phyloP scores from a whole-genome alignment of 768 basidiomycete species.

The Naganishia randhawae region DNA sequence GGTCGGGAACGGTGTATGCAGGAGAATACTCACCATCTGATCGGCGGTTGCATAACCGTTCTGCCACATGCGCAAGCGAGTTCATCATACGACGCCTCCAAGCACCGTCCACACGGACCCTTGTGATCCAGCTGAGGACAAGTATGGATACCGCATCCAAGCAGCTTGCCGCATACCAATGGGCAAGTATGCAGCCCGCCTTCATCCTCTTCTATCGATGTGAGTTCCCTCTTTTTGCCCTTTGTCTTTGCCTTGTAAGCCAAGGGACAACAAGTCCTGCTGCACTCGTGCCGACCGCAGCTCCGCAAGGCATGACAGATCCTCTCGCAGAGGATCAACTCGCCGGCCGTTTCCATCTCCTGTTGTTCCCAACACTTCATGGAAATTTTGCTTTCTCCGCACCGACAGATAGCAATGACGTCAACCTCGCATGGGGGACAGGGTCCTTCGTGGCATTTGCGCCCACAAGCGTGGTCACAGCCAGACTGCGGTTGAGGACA shows the following conservation, averaged over 20 bases:
- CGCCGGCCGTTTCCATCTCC: slow-evolving; percentile 46
- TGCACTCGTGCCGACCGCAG: slow-evolving; percentile 84
- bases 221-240: slow-evolving; percentile 59
- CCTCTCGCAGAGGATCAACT: slow-evolving; percentile 72
- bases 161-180: slow-evolving; percentile 67
- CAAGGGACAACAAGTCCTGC: slow-evolving; percentile 78
- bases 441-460: slow-evolving; percentile 67
- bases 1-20: not conserved
- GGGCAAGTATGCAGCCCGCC: slow-evolving; percentile 80
- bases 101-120: slow-evolving; percentile 74
- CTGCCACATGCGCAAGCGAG: slow-evolving; percentile 76
- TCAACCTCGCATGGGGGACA: slow-evolving; percentile 75
- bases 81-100: slow-evolving; percentile 89
- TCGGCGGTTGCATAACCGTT: slow-evolving; percentile 83
- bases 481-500: slow-evolving; percentile 64
- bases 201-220: slow-evolving; percentile 56
- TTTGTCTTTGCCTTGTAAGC: slow-evolving; percentile 65
- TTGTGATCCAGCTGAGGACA: slow-evolving; percentile 79
- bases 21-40: slow-evolving; percentile 63
- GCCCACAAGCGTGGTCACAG: slow-evolving; percentile 72
- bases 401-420: slow-evolving; percentile 76
- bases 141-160: slow-evolving; percentile 67
- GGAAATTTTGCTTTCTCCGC: slow-evolving; percentile 65
- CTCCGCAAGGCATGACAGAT: slow-evolving; percentile 70
- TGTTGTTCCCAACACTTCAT: slow-evolving; percentile 58